phyloP scores from a whole-genome alignment of 345 rosid species.

The Murraya paniculata region DNA sequence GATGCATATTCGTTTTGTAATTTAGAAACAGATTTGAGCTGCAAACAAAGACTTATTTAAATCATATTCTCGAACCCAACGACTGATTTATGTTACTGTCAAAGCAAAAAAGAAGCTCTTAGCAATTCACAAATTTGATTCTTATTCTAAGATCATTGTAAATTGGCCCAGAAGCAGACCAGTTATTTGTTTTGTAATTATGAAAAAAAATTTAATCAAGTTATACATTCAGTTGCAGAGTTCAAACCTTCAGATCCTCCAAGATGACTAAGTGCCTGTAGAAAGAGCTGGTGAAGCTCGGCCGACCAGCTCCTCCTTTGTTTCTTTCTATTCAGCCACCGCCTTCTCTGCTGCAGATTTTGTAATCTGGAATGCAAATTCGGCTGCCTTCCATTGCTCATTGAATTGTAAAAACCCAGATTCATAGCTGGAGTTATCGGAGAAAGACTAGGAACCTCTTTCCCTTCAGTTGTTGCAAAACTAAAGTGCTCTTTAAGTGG shows the following conservation, averaged over 20 bases:
- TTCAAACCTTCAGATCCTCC: constrained; percentile 71
- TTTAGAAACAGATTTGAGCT: not conserved
- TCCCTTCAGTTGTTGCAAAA: constrained; percentile 17
- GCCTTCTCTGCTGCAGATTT: constrained; percentile 22
- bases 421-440: constrained; percentile 39
- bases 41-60: not conserved
- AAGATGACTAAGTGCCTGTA: constrained; percentile 64
- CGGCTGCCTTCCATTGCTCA: constrained; percentile 15
- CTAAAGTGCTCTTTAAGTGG: constrained; percentile 33
- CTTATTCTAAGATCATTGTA: not conserved
- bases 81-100: not conserved
- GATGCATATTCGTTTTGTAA: not conserved
- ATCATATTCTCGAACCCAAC: not conserved
- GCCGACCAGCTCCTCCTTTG: constrained; percentile 82
- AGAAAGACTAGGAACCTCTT: constrained; percentile 38
- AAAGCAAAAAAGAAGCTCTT: not conserved
- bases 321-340: constrained; percentile 39
- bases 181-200: too few species aligned
- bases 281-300: constrained; percentile 67
- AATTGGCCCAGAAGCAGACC: too few species aligned
- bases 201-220: too few species aligned
- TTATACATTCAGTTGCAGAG: not conserved
- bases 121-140: not conserved
- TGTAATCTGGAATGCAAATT: constrained; percentile 29
- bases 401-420: constrained; percentile 21